Conservation (phyloP, 2,329 filamentous ascomycete species). For the Xylaria sp. region DNA sequence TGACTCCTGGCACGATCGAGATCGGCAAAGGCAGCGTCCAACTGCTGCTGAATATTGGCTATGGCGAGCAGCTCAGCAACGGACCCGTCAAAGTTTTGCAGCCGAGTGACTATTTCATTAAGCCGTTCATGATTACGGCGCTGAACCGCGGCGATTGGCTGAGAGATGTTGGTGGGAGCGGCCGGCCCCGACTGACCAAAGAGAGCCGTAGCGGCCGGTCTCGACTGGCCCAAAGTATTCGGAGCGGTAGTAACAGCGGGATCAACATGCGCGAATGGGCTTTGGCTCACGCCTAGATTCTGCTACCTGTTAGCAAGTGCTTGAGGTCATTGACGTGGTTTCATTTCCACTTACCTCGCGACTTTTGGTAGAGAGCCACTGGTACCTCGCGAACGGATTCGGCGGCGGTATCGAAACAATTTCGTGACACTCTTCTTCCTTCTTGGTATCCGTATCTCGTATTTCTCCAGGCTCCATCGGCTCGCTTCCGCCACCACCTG, state of each 20-base stretch:
- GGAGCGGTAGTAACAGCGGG: neutral
- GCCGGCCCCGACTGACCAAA: neutral
- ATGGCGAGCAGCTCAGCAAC: slow-evolving; percentile 32
- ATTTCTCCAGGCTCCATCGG: slow-evolving; percentile 25
- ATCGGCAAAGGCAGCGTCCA: slow-evolving; percentile 31
- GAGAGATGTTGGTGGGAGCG: neutral
- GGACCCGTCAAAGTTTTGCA: slow-evolving; percentile 36
- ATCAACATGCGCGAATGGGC: slow-evolving; percentile 13
- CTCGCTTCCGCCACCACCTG: neutral
- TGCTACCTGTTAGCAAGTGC: slow-evolving; percentile 14
- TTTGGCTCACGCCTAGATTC: slow-evolving; percentile 7
- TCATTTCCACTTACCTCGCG: slow-evolving; percentile 20
- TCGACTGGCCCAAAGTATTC: neutral
- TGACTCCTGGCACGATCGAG: slow-evolving; percentile 30
- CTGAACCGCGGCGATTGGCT: slow-evolving; percentile 6
- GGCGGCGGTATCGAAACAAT: neutral
- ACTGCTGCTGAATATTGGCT: slow-evolving; percentile 32
- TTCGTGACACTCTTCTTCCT: slow-evolving; percentile 6
- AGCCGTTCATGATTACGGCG: slow-evolving; percentile 32
- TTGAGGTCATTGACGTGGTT: neutral
- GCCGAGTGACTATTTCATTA: slow-evolving; percentile 18
- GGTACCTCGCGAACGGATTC: slow-evolving; percentile 10
- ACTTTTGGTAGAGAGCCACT: neutral
- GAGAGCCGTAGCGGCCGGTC: neutral
- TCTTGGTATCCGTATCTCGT: slow-evolving; percentile 13